Evolutionary conservation across 2,329 filamentous ascomycete species (phyloP), one percentile per base, ranked within the genome.

Genomic region (Rhinocladiella similis): DNA sequence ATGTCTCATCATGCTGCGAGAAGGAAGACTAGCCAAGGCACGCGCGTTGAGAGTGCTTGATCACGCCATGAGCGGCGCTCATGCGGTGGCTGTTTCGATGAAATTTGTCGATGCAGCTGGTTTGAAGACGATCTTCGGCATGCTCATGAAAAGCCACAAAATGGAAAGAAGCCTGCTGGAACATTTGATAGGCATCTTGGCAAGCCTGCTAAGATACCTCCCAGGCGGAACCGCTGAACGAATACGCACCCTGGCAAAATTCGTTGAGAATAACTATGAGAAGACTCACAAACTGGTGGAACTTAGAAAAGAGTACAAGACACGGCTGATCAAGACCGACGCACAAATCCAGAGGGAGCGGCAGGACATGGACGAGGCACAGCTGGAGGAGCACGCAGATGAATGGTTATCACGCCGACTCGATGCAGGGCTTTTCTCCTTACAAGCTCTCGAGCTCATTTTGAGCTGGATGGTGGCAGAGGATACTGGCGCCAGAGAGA

Each of bases 391-490:
- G 20, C 77, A 84, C 68, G 84, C 83, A 14, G 80, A 86, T 47
- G 89, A 90, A 65, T 92, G 87, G 81, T 80, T 95, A 20, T 85
- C 88, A 0, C 78, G 85, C 50, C 80, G 90, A 47, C 78, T 97
- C 14, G 91, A 96, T 62, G 91, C 90, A 0, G 94, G 94, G 0
- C 75, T 97, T 5, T 96, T 90, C 70, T 87, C 84, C 22, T 73
- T 97, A 53, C 91, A 96, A 70, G 88, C 84, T 2, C 83, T 94
- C 45, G 93, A 97, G 75, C 82, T 91, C 0, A 84, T 94, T 27
- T 73, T 99, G 27, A 90, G 92, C 12, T 99, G 94, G 94, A 79
- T 97, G 29, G 81, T 91, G 6, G 94, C 92, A 0, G 94, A 99
- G 73, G 94, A 99, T 67, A 80, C 79, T 33, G 91, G 90, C 0